Percentiles rank a stretch among this genome's conserved stretches.
Conservation (phyloP, 1,284 basidiomycete genomes). For the Malassezia vespertilionis region DNA sequence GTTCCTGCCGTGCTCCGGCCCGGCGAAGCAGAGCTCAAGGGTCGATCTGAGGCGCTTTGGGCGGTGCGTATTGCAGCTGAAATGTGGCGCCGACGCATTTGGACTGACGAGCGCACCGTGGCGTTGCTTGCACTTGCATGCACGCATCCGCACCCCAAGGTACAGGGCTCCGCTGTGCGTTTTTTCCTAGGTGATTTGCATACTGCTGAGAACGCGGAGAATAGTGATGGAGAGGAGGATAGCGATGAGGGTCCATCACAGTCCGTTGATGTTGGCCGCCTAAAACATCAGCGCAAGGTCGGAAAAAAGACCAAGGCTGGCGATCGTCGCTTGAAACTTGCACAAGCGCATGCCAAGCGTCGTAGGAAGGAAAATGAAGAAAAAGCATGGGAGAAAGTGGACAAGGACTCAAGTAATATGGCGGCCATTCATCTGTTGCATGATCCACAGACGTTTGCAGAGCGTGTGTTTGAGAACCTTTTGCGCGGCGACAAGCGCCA, state of each 20-base stretch:
- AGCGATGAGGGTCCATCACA: slow-evolving; percentile 22
- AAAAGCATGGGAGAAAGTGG: slow-evolving; percentile 26
- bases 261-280: slow-evolving; percentile 25
- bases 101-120: slow-evolving; percentile 87
- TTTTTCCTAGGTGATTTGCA: slow-evolving; percentile 73
- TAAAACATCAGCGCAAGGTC: slow-evolving; percentile 42
- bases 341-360: slow-evolving; percentile 32
- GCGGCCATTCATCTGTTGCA: slow-evolving; percentile 84
- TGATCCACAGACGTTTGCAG: slow-evolving; percentile 90
- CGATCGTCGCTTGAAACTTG: slow-evolving; percentile 39
- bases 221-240: slow-evolving; percentile 24
- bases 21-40: slow-evolving; percentile 52
- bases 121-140: slow-evolving; percentile 83
- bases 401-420: slow-evolving; percentile 59
- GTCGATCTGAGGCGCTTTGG: slow-evolving; percentile 75
- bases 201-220: slow-evolving; percentile 27
- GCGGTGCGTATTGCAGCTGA: slow-evolving; percentile 88
- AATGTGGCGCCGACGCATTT: slow-evolving; percentile 85
- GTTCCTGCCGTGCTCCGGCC: slow-evolving; percentile 9
- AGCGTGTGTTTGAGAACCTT: slow-evolving; percentile 82
- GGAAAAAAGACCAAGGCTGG: slow-evolving; percentile 41
- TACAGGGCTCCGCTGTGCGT: slow-evolving; percentile 88
- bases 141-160: slow-evolving; percentile 86
- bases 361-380: slow-evolving; percentile 27
- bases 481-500: slow-evolving; percentile 63